Base-by-base conservation (phyloP, 1,139 yeast species). In the Pichia inconspicua region DNA sequence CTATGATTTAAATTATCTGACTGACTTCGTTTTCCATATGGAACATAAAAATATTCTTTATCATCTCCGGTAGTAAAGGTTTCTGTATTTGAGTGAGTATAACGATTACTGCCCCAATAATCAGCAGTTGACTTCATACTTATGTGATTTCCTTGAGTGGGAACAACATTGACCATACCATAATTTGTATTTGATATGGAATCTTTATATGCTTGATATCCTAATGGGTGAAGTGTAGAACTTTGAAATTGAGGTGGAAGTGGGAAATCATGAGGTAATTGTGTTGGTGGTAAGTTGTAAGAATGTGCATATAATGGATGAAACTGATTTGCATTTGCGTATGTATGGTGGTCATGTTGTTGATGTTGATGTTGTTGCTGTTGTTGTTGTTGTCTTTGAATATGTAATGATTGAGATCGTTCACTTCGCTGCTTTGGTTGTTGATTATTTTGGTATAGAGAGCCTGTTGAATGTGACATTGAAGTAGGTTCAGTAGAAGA, bases 291-390 rank as follows among this genome's bases (percentile, higher is more conserved):
- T 14, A 11, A 12, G n/a, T 14, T 30, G n/a, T 30, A 30, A 30
- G 34, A 5, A 7, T 30, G n/a, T 30, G 15, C 7, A 14, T 30
- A 30, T 10, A 12, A 30, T 3, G 11, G 34, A 45, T 19, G 37
- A 4, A 15, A 17, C 22, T 35, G 38, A 9, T 35, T 7, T 3
- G 25, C 3, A 15, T 35, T 15, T 6, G 10, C 22, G 11, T 35
- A 17, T 35, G 22, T 10, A 12, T 35, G 15, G 3, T 15, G 11
- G 11, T 35, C 45, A 2, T 37, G 48, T 12, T 40, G 50, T 27
- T 19, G 45, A 27, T 48, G 48, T 37, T 42, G 42, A 3, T 12
- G 41, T 27, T 40, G 42, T 14, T 17, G 42, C 17, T 42, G 42
- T 5, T 12, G 41, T 25, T 42, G 42, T 5, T 12, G 41, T 25